A percentile compares a stretch with the other conserved stretches of the same genome.
phyloP scores from a whole-genome alignment of 441 rosid genomes.

The Pelargonium myrrhifolium region DNA sequence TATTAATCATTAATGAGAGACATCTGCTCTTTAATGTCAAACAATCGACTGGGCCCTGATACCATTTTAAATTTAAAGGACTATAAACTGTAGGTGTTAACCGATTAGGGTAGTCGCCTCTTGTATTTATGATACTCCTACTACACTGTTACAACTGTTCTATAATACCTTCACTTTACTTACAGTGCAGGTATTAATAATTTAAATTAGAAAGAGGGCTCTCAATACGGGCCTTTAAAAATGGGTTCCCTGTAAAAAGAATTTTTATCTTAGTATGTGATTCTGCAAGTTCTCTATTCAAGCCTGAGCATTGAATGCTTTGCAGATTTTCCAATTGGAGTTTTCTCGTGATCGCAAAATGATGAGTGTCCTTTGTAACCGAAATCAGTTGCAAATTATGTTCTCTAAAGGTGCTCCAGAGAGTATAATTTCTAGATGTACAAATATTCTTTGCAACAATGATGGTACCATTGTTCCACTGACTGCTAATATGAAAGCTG shows the following conservation, averaged over 20 bases:
- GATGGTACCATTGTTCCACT: conserved; percentile 79
- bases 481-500: conserved; percentile 56
- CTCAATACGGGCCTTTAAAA: conserved; percentile 8
- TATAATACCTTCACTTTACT: neutral
- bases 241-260: neutral
- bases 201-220: neutral
- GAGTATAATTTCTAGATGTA: conserved; percentile 78
- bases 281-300: conserved; percentile 15
- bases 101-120: too few relatives aligned
- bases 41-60: too few relatives aligned
- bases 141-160: too few relatives aligned
- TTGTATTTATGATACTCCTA: too few relatives aligned
- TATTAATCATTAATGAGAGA: too few relatives aligned
- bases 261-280: conserved; percentile 6
- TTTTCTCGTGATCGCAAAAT: conserved; percentile 97
- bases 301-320: conserved; percentile 10
- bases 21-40: too few relatives aligned
- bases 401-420: conserved; percentile 99
- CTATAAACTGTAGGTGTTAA: too few relatives aligned
- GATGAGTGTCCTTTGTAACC: conserved; percentile 94
- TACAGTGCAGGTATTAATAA: neutral
- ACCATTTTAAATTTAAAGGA: too few relatives aligned
- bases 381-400: conserved; percentile 63
- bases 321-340: conserved; percentile 79
- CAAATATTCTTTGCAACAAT: conserved; percentile 70